Percentiles rank a stretch among this genome's conserved stretches.
Evolutionary conservation across 768 basidiomycete species (phyloP).

Genomic region (Naematelia aurantialba): DNA sequence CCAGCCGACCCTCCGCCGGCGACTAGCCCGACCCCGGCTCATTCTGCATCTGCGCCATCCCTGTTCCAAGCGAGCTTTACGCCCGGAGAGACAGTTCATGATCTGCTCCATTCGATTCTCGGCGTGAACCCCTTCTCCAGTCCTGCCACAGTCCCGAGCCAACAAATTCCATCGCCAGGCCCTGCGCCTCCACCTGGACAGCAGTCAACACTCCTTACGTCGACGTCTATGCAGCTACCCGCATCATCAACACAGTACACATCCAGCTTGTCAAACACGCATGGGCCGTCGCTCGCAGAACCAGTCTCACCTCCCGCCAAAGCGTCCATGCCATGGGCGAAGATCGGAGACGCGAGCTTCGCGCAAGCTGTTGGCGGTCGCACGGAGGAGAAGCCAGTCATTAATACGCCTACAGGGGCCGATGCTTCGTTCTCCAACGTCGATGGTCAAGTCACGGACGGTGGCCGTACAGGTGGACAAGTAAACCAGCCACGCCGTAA

Average conservation of each 20-base stretch:
- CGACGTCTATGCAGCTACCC: neutral
- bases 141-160: neutral
- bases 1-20: neutral
- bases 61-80: conserved; percentile 1
- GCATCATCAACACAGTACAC: neutral
- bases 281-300: neutral
- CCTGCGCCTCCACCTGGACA: neutral
- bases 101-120: conserved; percentile 34
- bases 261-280: neutral
- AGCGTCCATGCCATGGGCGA: neutral
- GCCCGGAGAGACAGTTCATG: conserved; percentile 40
- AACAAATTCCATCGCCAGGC: neutral
- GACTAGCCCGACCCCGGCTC: conserved; percentile 2
- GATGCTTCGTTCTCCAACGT: neutral
- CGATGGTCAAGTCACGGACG: neutral
- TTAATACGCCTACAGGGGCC: neutral
- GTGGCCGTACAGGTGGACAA: neutral
- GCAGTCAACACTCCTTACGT: neutral
- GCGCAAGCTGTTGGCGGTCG: conserved; percentile 13
- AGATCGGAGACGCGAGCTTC: conserved; percentile 16
- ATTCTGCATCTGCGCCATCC: conserved; percentile 8
- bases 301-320: neutral
- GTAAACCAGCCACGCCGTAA: neutral
- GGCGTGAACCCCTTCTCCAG: conserved; percentile 12
- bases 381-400: neutral